Conservation (phyloP, 176 grass and related monocot species). For the Eremochloa ophiuroides region DNA sequence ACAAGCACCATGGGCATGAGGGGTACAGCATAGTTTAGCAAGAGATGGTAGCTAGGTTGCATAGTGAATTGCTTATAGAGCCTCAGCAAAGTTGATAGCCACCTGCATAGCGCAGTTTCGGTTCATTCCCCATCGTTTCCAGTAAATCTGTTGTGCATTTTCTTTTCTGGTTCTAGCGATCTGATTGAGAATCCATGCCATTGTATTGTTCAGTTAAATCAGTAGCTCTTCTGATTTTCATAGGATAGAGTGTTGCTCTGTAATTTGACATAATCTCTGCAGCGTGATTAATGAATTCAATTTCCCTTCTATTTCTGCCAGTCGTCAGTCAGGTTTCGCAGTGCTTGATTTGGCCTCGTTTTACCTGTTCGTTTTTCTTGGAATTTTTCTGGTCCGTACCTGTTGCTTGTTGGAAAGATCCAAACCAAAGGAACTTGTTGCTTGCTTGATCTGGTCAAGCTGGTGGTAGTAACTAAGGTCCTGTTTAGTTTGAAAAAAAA, state of each 20-base stretch:
- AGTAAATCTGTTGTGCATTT: slow-evolving; percentile 18
- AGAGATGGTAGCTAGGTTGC: slow-evolving; percentile 37
- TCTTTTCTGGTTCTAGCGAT: background rate
- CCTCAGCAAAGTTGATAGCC: slow-evolving; percentile 43
- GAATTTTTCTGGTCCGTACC: background rate
- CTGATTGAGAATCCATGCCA: background rate
- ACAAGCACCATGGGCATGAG: slow-evolving; percentile 29
- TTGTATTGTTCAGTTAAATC: slow-evolving; percentile 25
- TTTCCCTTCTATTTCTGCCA: background rate
- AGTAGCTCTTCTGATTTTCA: slow-evolving; percentile 32
- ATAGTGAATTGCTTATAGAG: slow-evolving; percentile 51
- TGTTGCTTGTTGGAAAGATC: background rate
- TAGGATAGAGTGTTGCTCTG: background rate
- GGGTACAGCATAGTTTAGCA: slow-evolving; percentile 22
- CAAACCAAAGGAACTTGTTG: background rate
- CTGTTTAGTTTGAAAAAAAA: too few relatives aligned
- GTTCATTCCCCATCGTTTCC: slow-evolving; percentile 7
- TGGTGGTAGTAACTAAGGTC: too few relatives aligned
- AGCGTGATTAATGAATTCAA: slow-evolving; percentile 23
- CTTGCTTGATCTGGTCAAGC: background rate
- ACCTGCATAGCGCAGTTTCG: slow-evolving; percentile 20
- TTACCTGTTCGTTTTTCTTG: background rate
- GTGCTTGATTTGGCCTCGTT: background rate
- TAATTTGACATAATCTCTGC: slow-evolving; percentile 5
- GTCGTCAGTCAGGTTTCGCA: background rate